These are phyloP conservation scores for Nothophoma quercina DNA, from an alignment of 2,329 filamentous ascomycete species.

Conservation along the genomic window DNA sequence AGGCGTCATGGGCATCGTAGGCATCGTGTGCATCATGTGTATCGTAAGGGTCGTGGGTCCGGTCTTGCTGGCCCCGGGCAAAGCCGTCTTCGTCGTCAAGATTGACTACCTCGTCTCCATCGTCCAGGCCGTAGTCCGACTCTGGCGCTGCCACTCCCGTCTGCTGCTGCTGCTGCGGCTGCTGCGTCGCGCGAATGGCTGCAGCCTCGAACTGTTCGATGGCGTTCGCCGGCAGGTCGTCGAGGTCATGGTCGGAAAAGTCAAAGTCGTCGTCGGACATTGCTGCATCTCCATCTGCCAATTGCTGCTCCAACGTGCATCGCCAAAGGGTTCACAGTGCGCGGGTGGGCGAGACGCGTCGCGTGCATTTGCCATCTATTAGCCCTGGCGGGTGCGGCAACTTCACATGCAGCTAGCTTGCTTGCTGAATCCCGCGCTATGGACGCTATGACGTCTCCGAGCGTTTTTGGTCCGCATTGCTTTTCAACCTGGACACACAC, in stretches of 20 bases:
- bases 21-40: too few relatives aligned
- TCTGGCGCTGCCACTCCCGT: slow-evolving; percentile 20
- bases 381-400: slow-evolving; percentile 2
- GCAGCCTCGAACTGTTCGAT: slow-evolving; percentile 55
- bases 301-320: slow-evolving; percentile 21
- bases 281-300: slow-evolving; percentile 9
- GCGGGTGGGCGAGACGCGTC: slow-evolving; percentile 1
- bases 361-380: background rate
- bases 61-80: background rate
- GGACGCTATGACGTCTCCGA: slow-evolving; percentile 18
- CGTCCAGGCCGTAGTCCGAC: slow-evolving; percentile 55
- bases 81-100: slow-evolving; percentile 47
- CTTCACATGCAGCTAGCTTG: slow-evolving; percentile 5
- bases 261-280: slow-evolving; percentile 54
- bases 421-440: background rate
- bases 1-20: background rate
- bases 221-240: slow-evolving; percentile 54
- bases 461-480: slow-evolving; percentile 15
- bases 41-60: background rate
- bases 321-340: slow-evolving; percentile 16
- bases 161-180: slow-evolving; percentile 11
- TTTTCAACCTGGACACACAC: slow-evolving; percentile 7
- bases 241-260: slow-evolving; percentile 55
- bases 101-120: slow-evolving; percentile 54
- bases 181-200: slow-evolving; percentile 54